Base-by-base conservation (phyloP, 352 stramenopile species). In the Phytophthora pistaciae region DNA sequence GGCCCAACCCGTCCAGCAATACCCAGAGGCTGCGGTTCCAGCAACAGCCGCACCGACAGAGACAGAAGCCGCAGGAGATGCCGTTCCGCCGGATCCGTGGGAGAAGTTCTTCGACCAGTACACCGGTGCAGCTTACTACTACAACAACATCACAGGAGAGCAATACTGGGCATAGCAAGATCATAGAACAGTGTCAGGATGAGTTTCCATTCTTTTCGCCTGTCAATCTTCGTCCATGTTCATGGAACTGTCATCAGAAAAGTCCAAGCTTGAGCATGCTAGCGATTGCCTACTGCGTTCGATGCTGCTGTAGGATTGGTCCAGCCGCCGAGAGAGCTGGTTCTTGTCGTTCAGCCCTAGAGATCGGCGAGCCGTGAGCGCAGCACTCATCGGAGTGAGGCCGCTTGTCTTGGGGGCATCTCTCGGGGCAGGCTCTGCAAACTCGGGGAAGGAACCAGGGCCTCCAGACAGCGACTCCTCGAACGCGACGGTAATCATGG, bases 41-140 rank as follows among this genome's bases (percentile, higher is more conserved):
- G 9, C 59, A 55, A 23, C 42, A 38, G 27, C 57, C 9, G 23
- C 40, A 46, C n/a, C 49, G 18, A 10, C 33, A 5, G 48, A 49
- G 10, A 52, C 58, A 27, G 52, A 65, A 50, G 50, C 54, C 14
- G 53, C 65, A n/a, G 57, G 63, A 63, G 73, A 53, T 13, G 20
- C 46, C n/a, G 70, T 77, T 11, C 83, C 83, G 5, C 79, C 82
- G 3, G 85, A 93, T 69, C 83, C 85, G 27, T 97, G 90, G 90
- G 81, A 92, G 16, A 91, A 96, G 56, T 94, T 92, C 75, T 91
- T 93, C 36, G 91, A 97, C 71, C 90, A 97, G 68, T 91, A 88
- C 76, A 93, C 85, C 1, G 90, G 90, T 13, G 83, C 88, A 13
- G 80, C 88, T 3, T 97, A 96, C 70, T 97, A 94, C 76, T 97